Evolutionary conservation across 192 early-diverging fungal species (phyloP), one percentile per base, ranked within the genome.

Genomic region (Backusella parvicylindrica): DNA sequence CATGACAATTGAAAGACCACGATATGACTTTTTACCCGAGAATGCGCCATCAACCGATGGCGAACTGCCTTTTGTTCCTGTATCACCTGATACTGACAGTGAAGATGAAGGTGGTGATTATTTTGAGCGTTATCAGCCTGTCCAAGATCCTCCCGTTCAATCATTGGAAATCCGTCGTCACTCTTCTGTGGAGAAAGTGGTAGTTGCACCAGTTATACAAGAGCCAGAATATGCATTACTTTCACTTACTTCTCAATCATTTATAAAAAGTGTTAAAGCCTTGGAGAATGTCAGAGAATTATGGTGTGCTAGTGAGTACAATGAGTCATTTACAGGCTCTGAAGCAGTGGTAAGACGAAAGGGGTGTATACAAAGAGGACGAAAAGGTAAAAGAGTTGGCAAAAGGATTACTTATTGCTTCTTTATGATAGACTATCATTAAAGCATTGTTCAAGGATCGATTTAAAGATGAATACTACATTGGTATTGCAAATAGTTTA

Each of bases 281-380:
- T 18, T 78, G 23, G 64, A 72, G 16, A 50, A 68, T 15, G 60
- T 60, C 23, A 65, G 79, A 38, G 71, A 76, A 53, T 36, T 81
- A 30, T 76, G 73, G 47, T 71, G 56, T 41, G 63, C 75, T 0
- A 63, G 33, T 66, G 75, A 81, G 38, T 73, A 81, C 36, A 75
- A 72, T 31, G 64, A 64, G 9, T 77, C 75, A 36, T 81, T 81
- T 56, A 81, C 70, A 30, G 75, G 79, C 8, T 31, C 75, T 31
- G 79, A 81, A 69, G 79, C 79, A 16, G 72, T 81, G 50, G 50
- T 56, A 56, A 56, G 50, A 56, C 0, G 50, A 56, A 47, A 47
- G 18, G 18, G n/a, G 50, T 56, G 18, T 56, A 26, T 2, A 26
- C 50, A 56, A 56, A 21, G 6, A 50, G n/a, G 50, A 26, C 1